These are phyloP conservation scores for Pseudohyphozyma bogoriensis DNA, from an alignment of 768 basidiomycete species.

Conservation along the genomic window DNA sequence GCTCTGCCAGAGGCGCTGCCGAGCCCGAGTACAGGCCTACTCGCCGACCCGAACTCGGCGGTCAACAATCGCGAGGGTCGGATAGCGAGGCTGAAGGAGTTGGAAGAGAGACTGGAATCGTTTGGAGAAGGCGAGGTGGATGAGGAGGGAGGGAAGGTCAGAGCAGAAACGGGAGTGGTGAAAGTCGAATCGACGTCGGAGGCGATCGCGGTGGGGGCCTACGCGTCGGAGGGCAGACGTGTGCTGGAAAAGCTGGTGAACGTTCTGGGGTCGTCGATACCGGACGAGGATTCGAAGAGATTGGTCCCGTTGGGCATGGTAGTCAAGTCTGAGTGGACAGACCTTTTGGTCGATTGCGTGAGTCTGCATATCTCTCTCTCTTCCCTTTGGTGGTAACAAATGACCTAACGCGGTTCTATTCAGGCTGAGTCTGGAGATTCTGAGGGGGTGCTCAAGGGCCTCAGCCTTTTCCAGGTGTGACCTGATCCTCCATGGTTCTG, in stretches of 20 bases:
- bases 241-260: background rate
- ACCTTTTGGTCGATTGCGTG: conserved; percentile 49
- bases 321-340: conserved; percentile 48
- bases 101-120: conserved; percentile 32
- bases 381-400: background rate
- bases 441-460: conserved; percentile 42
- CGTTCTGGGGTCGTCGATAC: background rate
- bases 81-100: conserved; percentile 25
- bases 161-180: background rate
- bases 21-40: background rate
- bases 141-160: background rate
- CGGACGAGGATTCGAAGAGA: background rate
- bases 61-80: conserved; percentile 21
- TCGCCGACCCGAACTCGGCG: conserved; percentile 13
- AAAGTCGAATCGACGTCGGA: background rate
- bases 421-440: background rate
- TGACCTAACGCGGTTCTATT: background rate
- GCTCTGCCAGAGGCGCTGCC: conserved; percentile 8
- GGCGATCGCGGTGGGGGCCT: background rate
- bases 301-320: conserved; percentile 45
- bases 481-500: background rate
- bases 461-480: conserved; percentile 49
- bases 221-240: background rate
- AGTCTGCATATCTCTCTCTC: conserved; percentile 32
- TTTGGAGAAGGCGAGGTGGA: background rate